Percentiles rank a stretch among this genome's conserved stretches.
These are phyloP conservation scores for Solanum phureja DNA, from an alignment of 257 asterid species.

Conservation along the genomic window DNA sequence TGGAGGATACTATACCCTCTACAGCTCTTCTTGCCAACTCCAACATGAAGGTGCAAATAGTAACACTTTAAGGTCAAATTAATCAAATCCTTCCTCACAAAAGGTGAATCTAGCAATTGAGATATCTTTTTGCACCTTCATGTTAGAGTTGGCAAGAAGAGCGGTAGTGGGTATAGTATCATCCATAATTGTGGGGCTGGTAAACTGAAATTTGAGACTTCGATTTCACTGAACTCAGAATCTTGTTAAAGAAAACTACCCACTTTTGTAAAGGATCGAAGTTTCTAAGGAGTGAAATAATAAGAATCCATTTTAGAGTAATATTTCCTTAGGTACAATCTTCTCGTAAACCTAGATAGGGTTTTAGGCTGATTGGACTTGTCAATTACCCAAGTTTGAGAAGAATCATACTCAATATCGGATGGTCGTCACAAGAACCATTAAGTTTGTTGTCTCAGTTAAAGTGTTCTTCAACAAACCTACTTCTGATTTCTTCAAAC, in stretches of 20 bases:
- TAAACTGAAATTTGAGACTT: not conserved
- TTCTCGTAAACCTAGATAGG: not conserved
- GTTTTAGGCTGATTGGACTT: not conserved
- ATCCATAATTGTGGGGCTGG: constrained; percentile 2
- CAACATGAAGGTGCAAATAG: no score
- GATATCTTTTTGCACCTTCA: not conserved
- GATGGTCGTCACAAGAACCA: not conserved
- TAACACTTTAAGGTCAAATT: not conserved
- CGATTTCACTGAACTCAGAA: not conserved
- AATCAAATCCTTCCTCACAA: not conserved
- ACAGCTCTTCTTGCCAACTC: no score
- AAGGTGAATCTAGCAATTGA: not conserved
- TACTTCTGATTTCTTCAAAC: constrained; percentile 8
- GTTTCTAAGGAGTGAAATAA: constrained; percentile 1
- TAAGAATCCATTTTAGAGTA: not conserved
- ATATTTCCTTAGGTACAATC: not conserved
- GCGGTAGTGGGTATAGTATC: not conserved
- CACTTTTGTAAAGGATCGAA: not conserved
- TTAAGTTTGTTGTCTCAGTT: not conserved
- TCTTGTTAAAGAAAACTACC: not conserved
- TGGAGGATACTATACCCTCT: no score
- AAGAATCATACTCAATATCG: not conserved
- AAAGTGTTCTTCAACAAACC: constrained; percentile 2
- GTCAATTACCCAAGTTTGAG: not conserved
- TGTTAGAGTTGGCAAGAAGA: not conserved